Evolutionary conservation across 116 monocot species (phyloP).

Genomic region (Trichopus zeylanicus): DNA sequence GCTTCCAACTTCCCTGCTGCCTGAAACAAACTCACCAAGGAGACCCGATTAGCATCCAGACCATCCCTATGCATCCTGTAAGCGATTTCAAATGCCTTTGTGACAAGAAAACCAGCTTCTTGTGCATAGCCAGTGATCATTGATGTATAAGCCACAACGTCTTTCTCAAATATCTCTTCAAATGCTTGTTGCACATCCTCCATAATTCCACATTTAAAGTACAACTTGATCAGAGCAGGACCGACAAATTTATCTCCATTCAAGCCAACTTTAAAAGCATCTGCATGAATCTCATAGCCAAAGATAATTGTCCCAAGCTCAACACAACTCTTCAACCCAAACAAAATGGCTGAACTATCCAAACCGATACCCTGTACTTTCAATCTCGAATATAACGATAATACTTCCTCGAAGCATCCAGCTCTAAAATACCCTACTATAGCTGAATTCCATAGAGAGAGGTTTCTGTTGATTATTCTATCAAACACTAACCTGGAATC

Average conservation of each 20-base stretch:
- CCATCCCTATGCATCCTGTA: slow-evolving; percentile 26
- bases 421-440: slow-evolving; percentile 47
- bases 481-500: slow-evolving; percentile 40
- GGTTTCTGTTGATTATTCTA: slow-evolving; percentile 25
- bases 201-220: slow-evolving; percentile 18
- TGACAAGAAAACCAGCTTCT: slow-evolving; percentile 6
- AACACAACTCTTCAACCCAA: slow-evolving; percentile 34
- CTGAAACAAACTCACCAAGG: slow-evolving; percentile 39
- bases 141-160: slow-evolving; percentile 37
- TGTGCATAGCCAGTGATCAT: slow-evolving; percentile 38
- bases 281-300: slow-evolving; percentile 28
- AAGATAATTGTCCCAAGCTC: slow-evolving; percentile 16
- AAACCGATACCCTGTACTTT: slow-evolving; percentile 24
- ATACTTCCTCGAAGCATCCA: slow-evolving; percentile 26
- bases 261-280: slow-evolving; percentile 31
- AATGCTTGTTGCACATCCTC: slow-evolving; percentile 26
- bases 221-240: slow-evolving; percentile 36
- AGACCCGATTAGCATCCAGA: slow-evolving; percentile 34
- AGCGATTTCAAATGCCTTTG: slow-evolving; percentile 29
- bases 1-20: slow-evolving; percentile 24
- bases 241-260: slow-evolving; percentile 28
- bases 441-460: slow-evolving; percentile 61
- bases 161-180: slow-evolving; percentile 38
- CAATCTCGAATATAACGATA: slow-evolving; percentile 17
- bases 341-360: slow-evolving; percentile 38